phyloP scores from a whole-genome alignment of 2,329 filamentous ascomycete genomes.

The Cercospora brassicicola region DNA sequence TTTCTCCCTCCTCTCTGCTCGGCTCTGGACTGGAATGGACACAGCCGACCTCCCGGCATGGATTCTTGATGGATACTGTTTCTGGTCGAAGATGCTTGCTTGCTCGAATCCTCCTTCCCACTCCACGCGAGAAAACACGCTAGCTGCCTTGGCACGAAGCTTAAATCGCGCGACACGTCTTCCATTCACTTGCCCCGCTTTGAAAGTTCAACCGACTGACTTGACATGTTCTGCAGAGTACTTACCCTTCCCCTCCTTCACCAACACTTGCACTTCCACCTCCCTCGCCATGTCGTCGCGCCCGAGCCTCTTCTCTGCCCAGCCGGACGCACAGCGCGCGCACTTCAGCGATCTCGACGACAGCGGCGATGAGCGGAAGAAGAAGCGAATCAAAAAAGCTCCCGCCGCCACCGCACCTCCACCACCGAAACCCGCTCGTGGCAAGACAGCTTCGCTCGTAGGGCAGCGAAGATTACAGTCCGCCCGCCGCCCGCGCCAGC shows the following conservation, averaged over 20 bases:
- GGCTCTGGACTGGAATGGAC: neutral
- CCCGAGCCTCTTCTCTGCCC: neutral
- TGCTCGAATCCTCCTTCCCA: constrained; percentile 1
- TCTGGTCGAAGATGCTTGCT: constrained; percentile 1
- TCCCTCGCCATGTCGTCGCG: constrained; percentile 7
- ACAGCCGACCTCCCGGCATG: neutral
- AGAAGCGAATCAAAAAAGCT: constrained; percentile 58
- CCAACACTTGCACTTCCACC: neutral
- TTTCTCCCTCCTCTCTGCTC: neutral
- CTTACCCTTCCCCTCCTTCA: neutral
- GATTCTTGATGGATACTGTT: neutral
- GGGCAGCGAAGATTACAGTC: constrained; percentile 30
- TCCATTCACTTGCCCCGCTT: neutral
- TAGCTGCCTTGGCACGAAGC: constrained; percentile 4
- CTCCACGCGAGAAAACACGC: neutral
- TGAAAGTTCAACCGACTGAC: neutral
- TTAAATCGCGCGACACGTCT: constrained; percentile 8
- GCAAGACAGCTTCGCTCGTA: constrained; percentile 42
- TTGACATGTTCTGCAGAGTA: neutral
- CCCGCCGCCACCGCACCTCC: constrained; percentile 53
- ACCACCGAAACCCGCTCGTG: constrained; percentile 46
- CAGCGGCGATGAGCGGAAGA: constrained; percentile 68
- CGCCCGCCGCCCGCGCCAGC: constrained; percentile 22
- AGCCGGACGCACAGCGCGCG: constrained; percentile 2
- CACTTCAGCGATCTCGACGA: constrained; percentile 39